phyloP scores from a whole-genome alignment of 2,329 filamentous ascomycete genomes.

The Phyllosticta capitalensis region DNA sequence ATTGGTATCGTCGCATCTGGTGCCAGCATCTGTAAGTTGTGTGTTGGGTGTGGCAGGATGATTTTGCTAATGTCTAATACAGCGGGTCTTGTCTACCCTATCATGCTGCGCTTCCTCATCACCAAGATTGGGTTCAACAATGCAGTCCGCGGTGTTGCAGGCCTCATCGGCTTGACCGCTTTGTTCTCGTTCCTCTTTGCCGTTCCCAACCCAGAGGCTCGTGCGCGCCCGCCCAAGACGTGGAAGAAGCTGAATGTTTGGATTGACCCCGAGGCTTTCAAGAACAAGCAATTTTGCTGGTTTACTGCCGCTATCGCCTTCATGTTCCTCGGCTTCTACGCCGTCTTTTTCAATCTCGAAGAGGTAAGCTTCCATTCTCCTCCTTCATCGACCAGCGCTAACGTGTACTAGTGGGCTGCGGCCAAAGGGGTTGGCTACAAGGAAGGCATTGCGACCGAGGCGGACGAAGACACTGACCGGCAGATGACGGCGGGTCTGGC shows the following conservation, averaged over 20 bases:
- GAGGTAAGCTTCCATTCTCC: conserved; percentile 26
- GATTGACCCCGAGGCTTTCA: conserved; percentile 37
- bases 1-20: conserved; percentile 43
- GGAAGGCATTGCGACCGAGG: conserved; percentile 15
- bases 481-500: conserved; percentile 24
- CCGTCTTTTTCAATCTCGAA: conserved; percentile 44
- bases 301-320: conserved; percentile 37
- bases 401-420: conserved; percentile 34
- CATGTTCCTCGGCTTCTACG: conserved; percentile 44
- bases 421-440: conserved; percentile 32
- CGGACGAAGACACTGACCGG: conserved; percentile 11
- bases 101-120: conserved; percentile 38
- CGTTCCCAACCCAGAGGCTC: conserved; percentile 34
- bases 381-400: not conserved
- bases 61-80: not conserved
- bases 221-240: conserved; percentile 28
- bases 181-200: conserved; percentile 35
- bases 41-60: too few relatives aligned
- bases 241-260: conserved; percentile 31
- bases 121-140: conserved; percentile 35
- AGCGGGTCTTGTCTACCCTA: conserved; percentile 38
- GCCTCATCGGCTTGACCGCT: conserved; percentile 32
- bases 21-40: conserved; percentile 32
- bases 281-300: conserved; percentile 34
- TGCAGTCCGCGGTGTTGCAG: conserved; percentile 33